Evolutionary conservation across 2,329 filamentous ascomycete genomes (phyloP).

Genomic region (Trichoderma arundinaceum): DNA sequence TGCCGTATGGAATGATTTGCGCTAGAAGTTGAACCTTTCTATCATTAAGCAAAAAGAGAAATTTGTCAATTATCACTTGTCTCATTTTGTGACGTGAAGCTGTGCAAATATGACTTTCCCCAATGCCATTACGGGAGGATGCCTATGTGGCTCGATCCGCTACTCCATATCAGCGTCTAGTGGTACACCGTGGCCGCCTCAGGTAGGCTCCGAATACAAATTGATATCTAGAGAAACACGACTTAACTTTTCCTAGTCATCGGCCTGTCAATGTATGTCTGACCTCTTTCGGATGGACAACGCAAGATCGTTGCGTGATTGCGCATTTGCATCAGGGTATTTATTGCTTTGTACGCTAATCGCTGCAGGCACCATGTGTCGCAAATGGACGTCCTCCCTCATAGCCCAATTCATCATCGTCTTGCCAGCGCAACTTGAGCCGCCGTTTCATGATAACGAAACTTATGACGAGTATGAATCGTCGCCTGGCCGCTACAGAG

Average conservation of each 20-base stretch:
- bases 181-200: conserved; percentile 15
- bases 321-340: not conserved
- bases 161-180: conserved; percentile 20
- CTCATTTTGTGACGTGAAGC: not conserved
- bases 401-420: conserved; percentile 27
- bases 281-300: not conserved
- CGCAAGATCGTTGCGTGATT: not conserved
- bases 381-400: conserved; percentile 24
- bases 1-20: not conserved
- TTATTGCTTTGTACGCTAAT: not conserved
- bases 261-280: conserved; percentile 23
- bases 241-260: conserved; percentile 1
- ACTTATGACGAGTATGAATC: conserved; percentile 18
- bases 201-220: not conserved
- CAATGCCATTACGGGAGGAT: conserved; percentile 19
- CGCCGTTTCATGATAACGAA: not conserved
- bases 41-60: too few relatives aligned
- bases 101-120: conserved; percentile 5
- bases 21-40: too few relatives aligned
- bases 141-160: conserved; percentile 18
- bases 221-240: too few relatives aligned
- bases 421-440: conserved; percentile 1
- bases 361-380: conserved; percentile 21
- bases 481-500: conserved; percentile 15
- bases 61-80: not conserved